phyloP scores from a whole-genome alignment of 345 rosid genomes.

The Xanthoceras sorbifolium region DNA sequence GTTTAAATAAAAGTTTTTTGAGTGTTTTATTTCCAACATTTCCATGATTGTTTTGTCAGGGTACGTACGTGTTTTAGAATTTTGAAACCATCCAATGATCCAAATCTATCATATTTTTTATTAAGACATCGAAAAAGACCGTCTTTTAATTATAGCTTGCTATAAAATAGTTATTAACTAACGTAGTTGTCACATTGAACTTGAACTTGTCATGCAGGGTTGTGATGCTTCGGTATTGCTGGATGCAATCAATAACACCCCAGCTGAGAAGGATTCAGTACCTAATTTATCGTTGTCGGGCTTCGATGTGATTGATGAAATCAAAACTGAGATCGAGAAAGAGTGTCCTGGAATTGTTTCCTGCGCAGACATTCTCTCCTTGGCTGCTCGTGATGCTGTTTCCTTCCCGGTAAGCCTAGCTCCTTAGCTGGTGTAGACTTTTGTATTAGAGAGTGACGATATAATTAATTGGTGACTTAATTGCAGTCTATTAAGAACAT shows the following conservation, averaged over 20 bases:
- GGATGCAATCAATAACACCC: constrained; percentile 31
- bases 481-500: constrained; percentile 40
- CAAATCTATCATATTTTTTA: no score
- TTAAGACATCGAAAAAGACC: no score
- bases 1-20: no score
- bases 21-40: no score
- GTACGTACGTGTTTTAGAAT: constrained; percentile 20
- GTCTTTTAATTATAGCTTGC: no score
- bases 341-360: constrained; percentile 53
- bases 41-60: constrained; percentile 71
- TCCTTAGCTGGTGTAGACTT: no score
- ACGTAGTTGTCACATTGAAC: no score
- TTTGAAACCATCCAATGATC: neutral
- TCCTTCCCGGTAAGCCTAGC: constrained; percentile 41
- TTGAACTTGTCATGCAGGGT: constrained; percentile 38
- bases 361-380: constrained; percentile 58
- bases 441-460: no score
- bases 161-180: no score
- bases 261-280: constrained; percentile 53
- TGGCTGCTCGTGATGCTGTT: constrained; percentile 69
- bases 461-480: no score
- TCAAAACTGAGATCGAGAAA: constrained; percentile 46
- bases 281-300: constrained; percentile 51
- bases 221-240: constrained; percentile 65
- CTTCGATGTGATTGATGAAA: constrained; percentile 60